A percentile compares a stretch with the other conserved stretches of the same genome.
phyloP scores from a whole-genome alignment of 768 basidiomycete species.

The Rhizopogon sp. region DNA sequence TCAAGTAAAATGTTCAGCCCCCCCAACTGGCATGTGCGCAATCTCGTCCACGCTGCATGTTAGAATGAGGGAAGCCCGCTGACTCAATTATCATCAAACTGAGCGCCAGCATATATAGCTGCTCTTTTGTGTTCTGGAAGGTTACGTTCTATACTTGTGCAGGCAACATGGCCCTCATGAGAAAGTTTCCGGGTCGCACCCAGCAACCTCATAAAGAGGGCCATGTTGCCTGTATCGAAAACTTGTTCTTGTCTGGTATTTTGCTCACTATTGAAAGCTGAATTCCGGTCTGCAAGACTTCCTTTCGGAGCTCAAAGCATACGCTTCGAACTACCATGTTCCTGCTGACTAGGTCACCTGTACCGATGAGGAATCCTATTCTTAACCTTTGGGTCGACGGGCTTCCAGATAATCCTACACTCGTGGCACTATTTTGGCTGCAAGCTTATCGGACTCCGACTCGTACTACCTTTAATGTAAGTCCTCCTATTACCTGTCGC shows the following conservation, averaged over 20 bases:
- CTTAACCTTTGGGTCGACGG: constrained; percentile 30
- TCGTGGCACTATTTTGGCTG: constrained; percentile 29
- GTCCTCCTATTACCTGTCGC: no score
- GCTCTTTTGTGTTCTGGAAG: constrained; percentile 1
- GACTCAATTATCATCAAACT: constrained; percentile 1
- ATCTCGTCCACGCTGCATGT: constrained; percentile 3
- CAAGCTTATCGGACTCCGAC: constrained; percentile 17
- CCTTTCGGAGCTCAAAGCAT: constrained; percentile 3
- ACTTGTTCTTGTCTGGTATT: constrained; percentile 1
- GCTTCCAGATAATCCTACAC: constrained; percentile 27
- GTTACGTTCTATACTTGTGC: not conserved
- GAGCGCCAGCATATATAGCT: constrained; percentile 7
- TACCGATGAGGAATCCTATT: constrained; percentile 3
- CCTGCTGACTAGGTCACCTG: not conserved
- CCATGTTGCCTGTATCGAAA: constrained; percentile 5
- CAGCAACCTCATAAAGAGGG: constrained; percentile 6
- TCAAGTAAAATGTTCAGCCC: not conserved
- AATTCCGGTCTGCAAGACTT: not conserved
- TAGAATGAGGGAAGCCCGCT: not conserved
- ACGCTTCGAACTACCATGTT: not conserved
- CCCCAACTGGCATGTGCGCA: constrained; percentile 3
- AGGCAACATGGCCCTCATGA: not conserved
- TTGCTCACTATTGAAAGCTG: constrained; percentile 5
- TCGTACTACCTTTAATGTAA: no score
- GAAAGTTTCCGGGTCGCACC: not conserved